phyloP scores from a whole-genome alignment of 192 early-diverging fungal genomes.

The Podila horticola region DNA sequence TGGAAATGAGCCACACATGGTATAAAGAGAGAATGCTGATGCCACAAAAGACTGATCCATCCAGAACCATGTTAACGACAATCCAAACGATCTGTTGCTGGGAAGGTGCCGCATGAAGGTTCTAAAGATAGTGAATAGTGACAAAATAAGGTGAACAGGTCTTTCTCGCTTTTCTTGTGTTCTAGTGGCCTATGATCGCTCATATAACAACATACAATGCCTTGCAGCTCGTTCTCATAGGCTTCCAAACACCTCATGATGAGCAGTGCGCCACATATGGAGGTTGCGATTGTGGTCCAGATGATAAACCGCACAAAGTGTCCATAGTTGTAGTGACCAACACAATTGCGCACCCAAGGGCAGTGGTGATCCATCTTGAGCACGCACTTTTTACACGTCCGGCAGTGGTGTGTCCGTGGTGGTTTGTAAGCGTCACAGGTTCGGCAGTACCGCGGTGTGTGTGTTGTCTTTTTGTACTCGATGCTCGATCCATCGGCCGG shows the following conservation, averaged over 20 bases:
- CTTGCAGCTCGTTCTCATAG: conserved; percentile 35
- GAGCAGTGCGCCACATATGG: conserved; percentile 51
- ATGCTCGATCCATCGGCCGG: conserved; percentile 25
- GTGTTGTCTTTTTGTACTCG: conserved; percentile 76
- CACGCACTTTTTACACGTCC: conserved; percentile 79
- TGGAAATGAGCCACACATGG: conserved; percentile 76
- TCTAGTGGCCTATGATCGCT: neutral
- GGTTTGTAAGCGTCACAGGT: conserved; percentile 74
- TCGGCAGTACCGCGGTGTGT: conserved; percentile 75
- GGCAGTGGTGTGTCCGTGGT: conserved; percentile 82
- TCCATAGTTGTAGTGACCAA: conserved; percentile 77
- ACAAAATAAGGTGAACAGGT: too few relatives aligned
- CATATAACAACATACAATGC: conserved; percentile 11
- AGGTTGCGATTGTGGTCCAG: conserved; percentile 66
- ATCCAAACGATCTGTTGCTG: conserved; percentile 78
- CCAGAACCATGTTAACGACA: conserved; percentile 79
- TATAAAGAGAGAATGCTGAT: conserved; percentile 75
- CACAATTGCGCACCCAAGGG: conserved; percentile 92
- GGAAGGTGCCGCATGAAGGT: conserved; percentile 54
- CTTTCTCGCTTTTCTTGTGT: too few relatives aligned
- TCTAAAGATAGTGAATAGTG: conserved; percentile 1
- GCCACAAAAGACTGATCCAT: conserved; percentile 74
- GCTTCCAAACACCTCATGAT: conserved; percentile 34
- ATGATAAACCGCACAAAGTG: conserved; percentile 86
- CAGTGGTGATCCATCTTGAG: conserved; percentile 92